Evolutionary conservation across 2,329 filamentous ascomycete species (phyloP), one percentile per base, ranked within the genome.

Genomic region (Colletotrichum tamarilloi): DNA sequence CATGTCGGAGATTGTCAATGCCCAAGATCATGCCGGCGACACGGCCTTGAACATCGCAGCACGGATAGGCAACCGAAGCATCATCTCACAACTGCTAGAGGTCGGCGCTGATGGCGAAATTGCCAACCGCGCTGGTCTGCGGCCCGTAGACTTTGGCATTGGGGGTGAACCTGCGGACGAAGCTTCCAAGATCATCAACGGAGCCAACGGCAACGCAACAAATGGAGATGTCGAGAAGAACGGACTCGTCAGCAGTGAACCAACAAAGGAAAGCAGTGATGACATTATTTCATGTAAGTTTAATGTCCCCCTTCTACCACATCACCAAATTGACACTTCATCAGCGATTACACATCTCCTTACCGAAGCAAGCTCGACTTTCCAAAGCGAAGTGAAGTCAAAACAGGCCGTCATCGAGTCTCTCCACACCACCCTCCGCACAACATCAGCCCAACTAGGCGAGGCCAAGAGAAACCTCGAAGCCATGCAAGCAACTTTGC

Each of bases 1-100:
- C 84, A 97, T 99, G 90, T 94, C 93, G 62, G 95, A 98, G 80
- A 97, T 99, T 81, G 96, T 99, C 73, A 98, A 99, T 78, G 93
- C 95, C 0, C 94, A 96, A 78, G 97, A 99, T 82, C 95, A 95
- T 78, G 93, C 94, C 42, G 97, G 97, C 0, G 97, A 99, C 79
- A 99, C 97, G 0, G 97, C 97, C 0, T 87, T 99, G 24, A 98
- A 98, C 77, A 92, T 98, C 75, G 97, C 96, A 2, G 95, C 97
- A 1, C 90, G 97, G 74, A 97, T 98, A 76, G 95, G 95, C 26
- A 98, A 98, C 80, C 89, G 93, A 68, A 97, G 95, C 78, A 98
- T 99, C 77, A 97, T 98, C 71, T 96, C 95, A n/a, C 97, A 99
- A 80, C 87, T 99, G 38, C 87, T 98, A 12, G 97, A 99, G 83